These are phyloP conservation scores for Lycium ferocissimum DNA, from an alignment of 257 asterid species.

Conservation along the genomic window DNA sequence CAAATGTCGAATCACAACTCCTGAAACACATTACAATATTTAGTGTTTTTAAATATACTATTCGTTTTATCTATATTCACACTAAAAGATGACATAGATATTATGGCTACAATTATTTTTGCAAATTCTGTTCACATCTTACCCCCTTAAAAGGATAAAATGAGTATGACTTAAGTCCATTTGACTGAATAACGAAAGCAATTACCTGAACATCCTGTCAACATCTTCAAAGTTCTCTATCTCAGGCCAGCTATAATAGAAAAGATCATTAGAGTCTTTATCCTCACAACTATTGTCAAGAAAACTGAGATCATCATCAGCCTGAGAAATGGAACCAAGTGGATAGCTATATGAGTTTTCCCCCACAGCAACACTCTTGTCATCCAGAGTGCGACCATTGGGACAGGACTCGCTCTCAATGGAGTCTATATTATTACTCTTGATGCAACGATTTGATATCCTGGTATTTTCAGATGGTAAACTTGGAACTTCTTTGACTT, in stretches of 20 bases:
- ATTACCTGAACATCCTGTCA: slow-evolving; percentile 86
- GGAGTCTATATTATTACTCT: slow-evolving; percentile 45
- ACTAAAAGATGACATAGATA: background rate
- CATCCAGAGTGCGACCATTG: slow-evolving; percentile 47
- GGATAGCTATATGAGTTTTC: slow-evolving; percentile 58
- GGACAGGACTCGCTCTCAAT: slow-evolving; percentile 47
- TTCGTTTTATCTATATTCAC: background rate
- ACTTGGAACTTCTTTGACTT: slow-evolving; percentile 55
- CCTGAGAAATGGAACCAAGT: slow-evolving; percentile 53
- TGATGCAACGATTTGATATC: slow-evolving; percentile 43
- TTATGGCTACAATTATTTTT: too few relatives aligned
- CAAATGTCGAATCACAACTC: slow-evolving; percentile 82
- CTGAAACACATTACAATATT: slow-evolving; percentile 47
- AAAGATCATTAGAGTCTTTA: slow-evolving; percentile 67
- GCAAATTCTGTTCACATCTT: slow-evolving; percentile 3
- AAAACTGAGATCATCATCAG: slow-evolving; percentile 54
- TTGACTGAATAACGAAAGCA: slow-evolving; percentile 28
- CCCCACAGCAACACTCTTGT: slow-evolving; percentile 47
- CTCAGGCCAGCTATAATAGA: slow-evolving; percentile 77
- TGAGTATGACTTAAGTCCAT: slow-evolving; percentile 28
- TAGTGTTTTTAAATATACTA: slow-evolving; percentile 12
- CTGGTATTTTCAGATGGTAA: slow-evolving; percentile 55
- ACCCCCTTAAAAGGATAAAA: slow-evolving; percentile 16
- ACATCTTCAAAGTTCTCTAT: slow-evolving; percentile 87
- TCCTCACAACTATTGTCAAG: slow-evolving; percentile 54